A percentile compares a stretch with the other conserved stretches of the same genome.
phyloP scores from a whole-genome alignment of 441 rosid genomes.

The Populus hybrid region DNA sequence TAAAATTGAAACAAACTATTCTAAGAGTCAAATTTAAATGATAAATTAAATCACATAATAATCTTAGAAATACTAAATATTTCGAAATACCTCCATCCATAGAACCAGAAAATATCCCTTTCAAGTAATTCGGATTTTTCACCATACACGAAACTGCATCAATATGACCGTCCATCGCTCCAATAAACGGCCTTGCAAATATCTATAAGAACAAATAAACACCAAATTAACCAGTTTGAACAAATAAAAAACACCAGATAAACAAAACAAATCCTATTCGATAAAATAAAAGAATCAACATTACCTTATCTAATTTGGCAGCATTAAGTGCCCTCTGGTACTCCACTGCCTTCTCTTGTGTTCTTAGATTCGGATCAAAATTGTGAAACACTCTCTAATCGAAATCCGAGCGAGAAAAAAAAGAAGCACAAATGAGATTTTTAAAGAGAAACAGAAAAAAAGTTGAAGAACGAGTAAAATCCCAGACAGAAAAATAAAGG shows the following conservation, averaged over 20 bases:
- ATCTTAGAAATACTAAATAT: background rate
- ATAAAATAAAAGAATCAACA: background rate
- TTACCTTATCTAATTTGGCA: constrained; percentile 89
- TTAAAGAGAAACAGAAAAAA: too few relatives aligned
- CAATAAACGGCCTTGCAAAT: constrained; percentile 87
- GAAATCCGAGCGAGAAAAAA: background rate
- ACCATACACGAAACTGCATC: constrained; percentile 95
- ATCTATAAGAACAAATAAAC: constrained; percentile 38
- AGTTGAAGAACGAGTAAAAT: too few relatives aligned
- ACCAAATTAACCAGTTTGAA: background rate
- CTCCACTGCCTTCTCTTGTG: constrained; percentile 86
- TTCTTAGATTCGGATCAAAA: constrained; percentile 74
- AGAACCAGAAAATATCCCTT: constrained; percentile 88
- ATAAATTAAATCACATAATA: background rate
- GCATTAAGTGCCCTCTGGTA: constrained; percentile 87
- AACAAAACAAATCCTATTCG: background rate
- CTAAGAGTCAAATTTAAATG: background rate
- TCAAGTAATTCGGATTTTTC: constrained; percentile 82
- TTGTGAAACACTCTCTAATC: constrained; percentile 81
- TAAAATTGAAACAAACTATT: background rate
- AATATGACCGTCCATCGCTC: constrained; percentile 94
- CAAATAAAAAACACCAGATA: background rate
- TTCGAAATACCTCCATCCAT: constrained; percentile 81
- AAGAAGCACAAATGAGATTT: background rate
- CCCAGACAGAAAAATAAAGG: too few relatives aligned